Conservation (phyloP, 768 basidiomycete species). For the Lyophyllum atratum region DNA sequence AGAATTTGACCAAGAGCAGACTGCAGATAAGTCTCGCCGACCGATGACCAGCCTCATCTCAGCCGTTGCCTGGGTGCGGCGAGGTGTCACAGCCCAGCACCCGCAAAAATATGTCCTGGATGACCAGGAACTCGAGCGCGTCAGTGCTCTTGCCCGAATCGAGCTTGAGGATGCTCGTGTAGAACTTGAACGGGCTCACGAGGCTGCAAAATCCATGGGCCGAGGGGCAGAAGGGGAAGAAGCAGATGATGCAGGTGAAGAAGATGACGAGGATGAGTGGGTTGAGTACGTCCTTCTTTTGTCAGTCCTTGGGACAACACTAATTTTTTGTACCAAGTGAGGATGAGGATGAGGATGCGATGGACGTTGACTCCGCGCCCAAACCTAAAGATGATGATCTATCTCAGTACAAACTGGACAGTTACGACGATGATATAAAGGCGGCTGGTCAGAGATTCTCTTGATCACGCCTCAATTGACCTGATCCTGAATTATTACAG, state of each 20-base stretch:
- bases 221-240: slow-evolving; percentile 66
- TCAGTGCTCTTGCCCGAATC: slow-evolving; percentile 83
- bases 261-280: slow-evolving; percentile 65
- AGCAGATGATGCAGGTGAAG: slow-evolving; percentile 58
- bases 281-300: slow-evolving; percentile 72
- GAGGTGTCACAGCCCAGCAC: slow-evolving; percentile 72
- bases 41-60: slow-evolving; percentile 78
- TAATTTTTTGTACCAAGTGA: slow-evolving; percentile 28
- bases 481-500: slow-evolving; percentile 35
- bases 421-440: slow-evolving; percentile 81
- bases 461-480: slow-evolving; percentile 2
- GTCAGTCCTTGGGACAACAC: slow-evolving; percentile 7
- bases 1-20: not conserved
- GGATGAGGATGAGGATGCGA: slow-evolving; percentile 50
- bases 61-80: slow-evolving; percentile 75
- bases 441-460: slow-evolving; percentile 29
- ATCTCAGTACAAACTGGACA: slow-evolving; percentile 85
- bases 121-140: slow-evolving; percentile 85
- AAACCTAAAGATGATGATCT: slow-evolving; percentile 62
- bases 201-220: slow-evolving; percentile 73
- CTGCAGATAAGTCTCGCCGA: not conserved
- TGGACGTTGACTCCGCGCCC: slow-evolving; percentile 56
- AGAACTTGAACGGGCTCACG: slow-evolving; percentile 81
- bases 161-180: slow-evolving; percentile 88
- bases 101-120: slow-evolving; percentile 90